These are phyloP conservation scores for Akanthomyces dipterigenus DNA, from an alignment of 2,329 filamentous ascomycete species.

Conservation along the genomic window DNA sequence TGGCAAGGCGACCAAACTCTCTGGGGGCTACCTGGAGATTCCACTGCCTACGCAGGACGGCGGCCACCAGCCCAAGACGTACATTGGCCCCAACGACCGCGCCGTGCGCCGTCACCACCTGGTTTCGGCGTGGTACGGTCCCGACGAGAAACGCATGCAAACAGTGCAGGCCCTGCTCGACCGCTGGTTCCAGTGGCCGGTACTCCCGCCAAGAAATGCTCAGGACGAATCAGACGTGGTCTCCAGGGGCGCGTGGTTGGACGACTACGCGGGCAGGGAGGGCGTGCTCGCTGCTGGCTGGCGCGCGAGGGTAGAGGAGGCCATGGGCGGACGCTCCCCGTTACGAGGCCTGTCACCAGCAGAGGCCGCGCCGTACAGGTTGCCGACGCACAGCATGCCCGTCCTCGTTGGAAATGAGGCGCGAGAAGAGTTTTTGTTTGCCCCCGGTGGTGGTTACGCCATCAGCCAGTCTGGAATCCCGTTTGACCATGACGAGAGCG, in stretches of 20 bases:
- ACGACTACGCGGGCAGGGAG: constrained; percentile 29
- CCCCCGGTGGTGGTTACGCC: constrained; percentile 19
- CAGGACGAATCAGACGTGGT: constrained; percentile 20
- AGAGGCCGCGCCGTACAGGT: constrained; percentile 24
- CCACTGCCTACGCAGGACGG: constrained; percentile 27
- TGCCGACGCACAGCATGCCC: constrained; percentile 20
- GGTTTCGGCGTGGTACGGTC: constrained; percentile 36
- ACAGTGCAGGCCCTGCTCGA: constrained; percentile 31
- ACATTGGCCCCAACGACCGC: constrained; percentile 30
- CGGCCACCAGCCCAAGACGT: constrained; percentile 25
- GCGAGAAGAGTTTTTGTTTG: constrained; percentile 23
- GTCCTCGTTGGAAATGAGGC: constrained; percentile 28
- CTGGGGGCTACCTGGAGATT: constrained; percentile 23
- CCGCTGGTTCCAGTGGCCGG: constrained; percentile 34
- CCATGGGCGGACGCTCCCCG: constrained; percentile 4
- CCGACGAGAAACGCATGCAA: constrained; percentile 27
- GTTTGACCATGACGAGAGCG: constrained; percentile 19
- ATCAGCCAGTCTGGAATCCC: constrained; percentile 25
- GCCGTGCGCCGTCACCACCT: constrained; percentile 26
- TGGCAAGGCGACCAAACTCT: constrained; percentile 18
- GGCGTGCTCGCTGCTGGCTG: constrained; percentile 24
- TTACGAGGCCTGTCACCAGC: constrained; percentile 17
- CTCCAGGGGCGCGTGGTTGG: constrained; percentile 34
- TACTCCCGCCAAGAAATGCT: constrained; percentile 29
- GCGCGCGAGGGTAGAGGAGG: constrained; percentile 19